These are phyloP conservation scores for Pseudopithomyces chartarum DNA, from an alignment of 2,329 filamentous ascomycete species.

Conservation along the genomic window DNA sequence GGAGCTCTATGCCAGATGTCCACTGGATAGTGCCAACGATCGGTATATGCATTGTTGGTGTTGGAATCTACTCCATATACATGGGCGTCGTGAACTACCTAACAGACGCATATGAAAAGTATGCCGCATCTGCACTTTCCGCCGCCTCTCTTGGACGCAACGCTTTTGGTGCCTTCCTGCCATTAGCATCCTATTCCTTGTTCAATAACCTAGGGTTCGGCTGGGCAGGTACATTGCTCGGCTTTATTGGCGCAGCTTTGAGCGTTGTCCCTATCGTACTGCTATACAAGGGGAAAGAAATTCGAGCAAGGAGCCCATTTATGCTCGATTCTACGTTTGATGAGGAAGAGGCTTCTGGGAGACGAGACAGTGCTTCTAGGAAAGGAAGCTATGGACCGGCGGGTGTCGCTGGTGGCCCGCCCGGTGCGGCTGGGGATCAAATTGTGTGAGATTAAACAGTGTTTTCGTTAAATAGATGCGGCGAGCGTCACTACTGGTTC, in stretches of 20 bases:
- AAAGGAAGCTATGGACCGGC: constrained; percentile 11
- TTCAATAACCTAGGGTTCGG: constrained; percentile 49
- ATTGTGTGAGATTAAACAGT: not conserved
- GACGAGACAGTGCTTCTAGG: constrained; percentile 7
- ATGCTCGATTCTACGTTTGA: constrained; percentile 39
- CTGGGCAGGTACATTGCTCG: constrained; percentile 52
- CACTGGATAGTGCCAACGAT: constrained; percentile 37
- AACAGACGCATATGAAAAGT: constrained; percentile 55
- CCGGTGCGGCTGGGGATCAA: constrained; percentile 6
- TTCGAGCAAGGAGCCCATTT: constrained; percentile 43
- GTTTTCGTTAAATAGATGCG: not conserved
- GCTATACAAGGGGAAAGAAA: constrained; percentile 48
- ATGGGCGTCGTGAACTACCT: constrained; percentile 57
- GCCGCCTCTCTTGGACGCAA: constrained; percentile 54
- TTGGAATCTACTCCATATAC: constrained; percentile 46
- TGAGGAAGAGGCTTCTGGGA: constrained; percentile 15
- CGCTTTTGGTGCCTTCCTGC: constrained; percentile 52
- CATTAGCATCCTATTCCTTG: constrained; percentile 49
- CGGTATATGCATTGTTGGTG: constrained; percentile 29
- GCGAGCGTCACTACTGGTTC: not conserved
- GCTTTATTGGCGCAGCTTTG: constrained; percentile 48
- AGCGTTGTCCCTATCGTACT: constrained; percentile 49
- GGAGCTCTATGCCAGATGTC: constrained; percentile 39
- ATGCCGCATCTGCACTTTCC: constrained; percentile 54
- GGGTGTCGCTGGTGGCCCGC: constrained; percentile 16